A percentile compares a stretch with the other conserved stretches of the same genome.
phyloP scores from a whole-genome alignment of 441 rosid genomes.

The Corymbia citriodora region DNA sequence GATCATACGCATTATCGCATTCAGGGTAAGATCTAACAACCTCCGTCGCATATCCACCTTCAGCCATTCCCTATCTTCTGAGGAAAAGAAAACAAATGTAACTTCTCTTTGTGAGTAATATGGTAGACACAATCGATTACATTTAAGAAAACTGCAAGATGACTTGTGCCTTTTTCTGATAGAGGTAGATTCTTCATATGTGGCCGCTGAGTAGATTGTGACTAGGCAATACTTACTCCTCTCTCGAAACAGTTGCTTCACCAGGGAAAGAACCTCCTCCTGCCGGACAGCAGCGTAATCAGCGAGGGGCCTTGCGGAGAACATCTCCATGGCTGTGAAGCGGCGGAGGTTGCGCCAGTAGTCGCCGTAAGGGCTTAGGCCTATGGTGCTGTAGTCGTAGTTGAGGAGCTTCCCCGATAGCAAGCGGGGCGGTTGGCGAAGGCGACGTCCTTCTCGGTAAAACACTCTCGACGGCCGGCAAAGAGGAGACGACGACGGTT shows the following conservation, averaged over 20 bases:
- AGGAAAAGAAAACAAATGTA: neutral
- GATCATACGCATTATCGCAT: conserved; percentile 14
- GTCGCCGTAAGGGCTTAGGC: conserved; percentile 8
- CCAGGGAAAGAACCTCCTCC: conserved; percentile 12
- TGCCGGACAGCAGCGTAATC: conserved; percentile 5
- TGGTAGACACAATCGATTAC: neutral
- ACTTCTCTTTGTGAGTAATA: neutral
- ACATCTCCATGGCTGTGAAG: conserved; percentile 7
- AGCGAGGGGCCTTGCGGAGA: conserved; percentile 13
- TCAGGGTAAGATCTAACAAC: conserved; percentile 5
- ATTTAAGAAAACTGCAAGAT: neutral
- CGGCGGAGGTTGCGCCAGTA: conserved; percentile 24
- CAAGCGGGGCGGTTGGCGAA: conserved; percentile 9
- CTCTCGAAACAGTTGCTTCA: conserved; percentile 1
- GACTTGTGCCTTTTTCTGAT: neutral
- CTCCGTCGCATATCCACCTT: conserved; percentile 3
- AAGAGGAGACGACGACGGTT: conserved; percentile 4
- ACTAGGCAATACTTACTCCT: neutral
- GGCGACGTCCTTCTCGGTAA: conserved; percentile 2
- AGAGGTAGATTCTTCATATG: neutral
- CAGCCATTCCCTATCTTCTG: neutral
- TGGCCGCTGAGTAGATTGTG: neutral
- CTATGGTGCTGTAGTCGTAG: conserved; percentile 5
- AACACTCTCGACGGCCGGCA: conserved; percentile 8
- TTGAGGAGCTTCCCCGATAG: neutral